Evolutionary conservation across 2,329 filamentous ascomycete species (phyloP).

Genomic region (Leptographium radiaticola): DNA sequence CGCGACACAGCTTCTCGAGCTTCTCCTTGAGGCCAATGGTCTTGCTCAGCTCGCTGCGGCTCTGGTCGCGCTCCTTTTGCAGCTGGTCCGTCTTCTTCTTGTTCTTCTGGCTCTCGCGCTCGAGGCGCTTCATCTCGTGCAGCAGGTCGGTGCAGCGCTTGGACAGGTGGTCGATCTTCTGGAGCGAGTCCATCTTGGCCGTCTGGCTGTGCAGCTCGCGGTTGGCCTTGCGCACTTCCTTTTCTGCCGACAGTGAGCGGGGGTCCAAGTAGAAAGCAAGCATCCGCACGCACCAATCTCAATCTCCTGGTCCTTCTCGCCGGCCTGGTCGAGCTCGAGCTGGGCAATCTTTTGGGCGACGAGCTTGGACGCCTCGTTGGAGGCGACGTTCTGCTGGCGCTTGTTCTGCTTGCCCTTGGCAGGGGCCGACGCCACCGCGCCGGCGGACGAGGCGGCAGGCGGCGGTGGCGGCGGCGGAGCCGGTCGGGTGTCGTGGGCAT

Average conservation of each 20-base stretch:
- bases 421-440: constrained; percentile 17
- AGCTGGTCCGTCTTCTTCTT: constrained; percentile 90
- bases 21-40: constrained; percentile 89
- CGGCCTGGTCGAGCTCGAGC: constrained; percentile 82
- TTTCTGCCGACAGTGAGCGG: constrained; percentile 40
- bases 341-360: constrained; percentile 90
- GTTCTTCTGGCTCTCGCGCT: constrained; percentile 87
- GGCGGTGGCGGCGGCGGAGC: constrained; percentile 25
- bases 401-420: constrained; percentile 61
- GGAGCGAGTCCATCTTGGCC: constrained; percentile 82
- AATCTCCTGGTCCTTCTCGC: constrained; percentile 87
- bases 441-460: constrained; percentile 25
- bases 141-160: constrained; percentile 86
- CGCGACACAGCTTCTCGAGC: constrained; percentile 86
- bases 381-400: constrained; percentile 72
- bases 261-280: neutral
- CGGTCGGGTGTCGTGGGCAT: constrained; percentile 24
- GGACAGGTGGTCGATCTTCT: constrained; percentile 80
- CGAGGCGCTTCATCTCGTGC: constrained; percentile 87
- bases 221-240: constrained; percentile 87
- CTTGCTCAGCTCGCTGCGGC: constrained; percentile 78
- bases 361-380: constrained; percentile 80
- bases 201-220: constrained; percentile 80
- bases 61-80: constrained; percentile 92
- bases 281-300: constrained; percentile 74